Percentiles rank a stretch among this genome's conserved stretches.
These are phyloP conservation scores for Talaromyces sp. DNA, from an alignment of 2,329 filamentous ascomycete genomes.

Conservation along the genomic window DNA sequence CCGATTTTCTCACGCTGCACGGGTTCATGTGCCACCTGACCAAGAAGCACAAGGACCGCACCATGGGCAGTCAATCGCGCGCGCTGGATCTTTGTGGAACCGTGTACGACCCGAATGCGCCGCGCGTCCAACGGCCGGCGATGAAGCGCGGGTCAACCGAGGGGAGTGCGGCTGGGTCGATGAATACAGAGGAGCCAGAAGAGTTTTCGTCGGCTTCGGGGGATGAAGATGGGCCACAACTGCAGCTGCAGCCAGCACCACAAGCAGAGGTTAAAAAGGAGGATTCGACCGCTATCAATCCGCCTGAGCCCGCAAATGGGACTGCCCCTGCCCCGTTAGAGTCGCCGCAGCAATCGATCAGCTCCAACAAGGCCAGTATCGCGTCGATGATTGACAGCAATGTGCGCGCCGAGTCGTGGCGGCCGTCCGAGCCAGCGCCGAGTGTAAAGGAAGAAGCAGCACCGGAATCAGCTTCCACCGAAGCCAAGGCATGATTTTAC, in stretches of 20 bases:
- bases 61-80: constrained; percentile 33
- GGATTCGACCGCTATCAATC: neutral
- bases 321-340: neutral
- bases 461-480: neutral
- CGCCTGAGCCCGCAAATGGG: neutral
- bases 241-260: neutral
- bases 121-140: constrained; percentile 26
- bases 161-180: constrained; percentile 26
- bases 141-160: constrained; percentile 30
- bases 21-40: constrained; percentile 39
- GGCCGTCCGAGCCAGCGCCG: neutral
- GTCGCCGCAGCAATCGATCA: constrained; percentile 11
- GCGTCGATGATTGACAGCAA: constrained; percentile 34
- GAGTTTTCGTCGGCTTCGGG: constrained; percentile 14
- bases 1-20: constrained; percentile 36
- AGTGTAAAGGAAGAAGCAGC: constrained; percentile 5
- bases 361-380: constrained; percentile 33
- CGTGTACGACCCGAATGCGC: constrained; percentile 32
- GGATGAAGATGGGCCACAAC: neutral
- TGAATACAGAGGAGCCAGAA: constrained; percentile 23
- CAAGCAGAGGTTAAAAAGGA: constrained; percentile 3
- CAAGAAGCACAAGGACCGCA: constrained; percentile 37
- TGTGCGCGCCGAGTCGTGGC: constrained; percentile 11
- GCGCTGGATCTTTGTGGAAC: constrained; percentile 35
- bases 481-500: constrained; percentile 4